Conservation (phyloP, 108 stramenopile species). For the Cyclotella atomus region DNA sequence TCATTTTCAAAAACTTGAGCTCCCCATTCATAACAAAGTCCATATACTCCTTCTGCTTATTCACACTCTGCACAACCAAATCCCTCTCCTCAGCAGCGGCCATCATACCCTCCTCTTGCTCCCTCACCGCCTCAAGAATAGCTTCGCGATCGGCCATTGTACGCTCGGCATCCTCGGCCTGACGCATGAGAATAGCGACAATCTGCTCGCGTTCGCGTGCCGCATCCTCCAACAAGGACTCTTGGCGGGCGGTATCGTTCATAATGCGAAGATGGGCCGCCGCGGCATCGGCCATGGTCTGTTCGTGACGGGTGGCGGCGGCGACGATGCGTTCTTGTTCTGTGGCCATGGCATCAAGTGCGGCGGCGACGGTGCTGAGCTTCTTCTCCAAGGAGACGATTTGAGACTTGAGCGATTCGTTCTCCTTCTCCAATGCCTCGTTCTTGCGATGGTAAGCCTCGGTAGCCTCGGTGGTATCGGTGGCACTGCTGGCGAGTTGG, state of each 20-base stretch:
- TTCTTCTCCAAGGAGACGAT: constrained; percentile 59
- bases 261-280: constrained; percentile 60
- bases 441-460: constrained; percentile 43
- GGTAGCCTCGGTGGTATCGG: constrained; percentile 37
- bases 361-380: constrained; percentile 55
- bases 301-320: constrained; percentile 59
- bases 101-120: constrained; percentile 51
- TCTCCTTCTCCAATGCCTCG: constrained; percentile 61
- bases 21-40: constrained; percentile 56
- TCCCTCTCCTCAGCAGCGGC: constrained; percentile 51
- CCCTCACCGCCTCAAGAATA: constrained; percentile 52
- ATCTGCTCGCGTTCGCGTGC: constrained; percentile 65
- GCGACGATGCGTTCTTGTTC: constrained; percentile 73
- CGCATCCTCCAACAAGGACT: constrained; percentile 51
- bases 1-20: constrained; percentile 49
- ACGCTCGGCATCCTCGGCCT: constrained; percentile 59
- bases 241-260: constrained; percentile 54
- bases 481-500: constrained; percentile 57
- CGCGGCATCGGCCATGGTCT: constrained; percentile 49
- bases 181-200: constrained; percentile 54
- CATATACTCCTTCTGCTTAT: constrained; percentile 58
- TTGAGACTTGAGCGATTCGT: constrained; percentile 47
- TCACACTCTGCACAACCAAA: constrained; percentile 54
- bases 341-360: constrained; percentile 63
- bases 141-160: constrained; percentile 48